Base-by-base conservation (phyloP, 495 filamentous ascomycete species). In the Pseudomonodictys pantanalensis region DNA sequence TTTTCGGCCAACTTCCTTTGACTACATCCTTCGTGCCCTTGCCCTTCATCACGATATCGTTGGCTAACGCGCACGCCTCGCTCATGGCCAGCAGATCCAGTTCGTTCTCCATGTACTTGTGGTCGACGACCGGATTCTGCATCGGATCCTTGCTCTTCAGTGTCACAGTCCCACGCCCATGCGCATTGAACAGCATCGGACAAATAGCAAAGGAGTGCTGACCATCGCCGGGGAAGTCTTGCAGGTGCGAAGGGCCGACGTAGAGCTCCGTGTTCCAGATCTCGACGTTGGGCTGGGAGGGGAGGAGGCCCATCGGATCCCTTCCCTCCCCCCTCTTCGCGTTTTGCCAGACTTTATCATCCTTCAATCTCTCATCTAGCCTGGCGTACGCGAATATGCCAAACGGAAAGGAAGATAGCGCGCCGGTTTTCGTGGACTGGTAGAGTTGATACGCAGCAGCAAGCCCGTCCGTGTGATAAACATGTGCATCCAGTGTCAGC, bases 71-170 rank as follows among this genome's bases (percentile, higher is more conserved):
- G 26, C 60, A 64, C 15, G 12, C 60, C 48, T 78, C 72, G 41
- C 71, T 56, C 29, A 60, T 15, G 6, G 47, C 52, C 18, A 46
- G 17, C 20, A 54, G 47, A 42, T 69, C 67, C 17, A 67, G 54
- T 17, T 54, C 55, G 26, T 69, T 24, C 0, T 68, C 62, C 1
- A 89, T 71, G 64, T 81, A 83, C 24, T 74, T 75, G 0, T 84
- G 82, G 62, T 87, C 77, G 58, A 87, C 83, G 0, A 76, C 56
- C 0, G 84, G 77, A 17, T 79, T 77, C 5, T 74, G 79, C 4
- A 68, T 52, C 0, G 84, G 83, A 67, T 88, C 71, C 0, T 76
- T 68, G 0, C 80, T 83, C 33, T 78, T 75, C 28, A 89, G 72
- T 0, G 65, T 74, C 0, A 86, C 80, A n/a, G 74, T 71, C 24